Percentiles rank a stretch among this genome's conserved stretches.
Evolutionary conservation across 2,329 filamentous ascomycete species (phyloP).

Genomic region (Ceratocystis variospora): DNA sequence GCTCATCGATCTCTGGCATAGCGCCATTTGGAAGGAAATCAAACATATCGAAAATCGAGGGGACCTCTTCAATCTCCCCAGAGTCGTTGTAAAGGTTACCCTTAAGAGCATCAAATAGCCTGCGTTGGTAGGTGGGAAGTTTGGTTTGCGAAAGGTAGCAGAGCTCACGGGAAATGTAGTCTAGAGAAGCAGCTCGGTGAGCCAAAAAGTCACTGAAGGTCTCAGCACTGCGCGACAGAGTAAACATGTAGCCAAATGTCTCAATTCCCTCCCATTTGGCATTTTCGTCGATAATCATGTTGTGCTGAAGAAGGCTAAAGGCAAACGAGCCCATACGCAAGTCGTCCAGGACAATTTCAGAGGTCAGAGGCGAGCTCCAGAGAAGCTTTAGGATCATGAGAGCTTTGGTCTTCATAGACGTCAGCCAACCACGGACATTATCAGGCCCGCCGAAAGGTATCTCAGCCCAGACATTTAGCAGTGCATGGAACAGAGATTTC

Average conservation of each 20-base stretch:
- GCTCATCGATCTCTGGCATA: constrained; percentile 38
- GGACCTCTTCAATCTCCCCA: constrained; percentile 51
- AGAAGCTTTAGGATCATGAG: constrained; percentile 65
- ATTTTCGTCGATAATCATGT: constrained; percentile 54
- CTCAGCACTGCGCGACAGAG: constrained; percentile 50
- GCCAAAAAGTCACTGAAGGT: constrained; percentile 66
- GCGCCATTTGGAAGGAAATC: constrained; percentile 58
- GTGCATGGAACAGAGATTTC: constrained; percentile 68
- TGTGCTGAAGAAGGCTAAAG: constrained; percentile 59
- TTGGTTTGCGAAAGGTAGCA: constrained; percentile 59
- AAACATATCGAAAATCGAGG: constrained; percentile 80
- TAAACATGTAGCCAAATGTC: constrained; percentile 50
- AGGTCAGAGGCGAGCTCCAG: constrained; percentile 71
- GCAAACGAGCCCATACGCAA: constrained; percentile 67
- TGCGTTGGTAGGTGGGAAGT: constrained; percentile 54
- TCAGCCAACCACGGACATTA: constrained; percentile 52
- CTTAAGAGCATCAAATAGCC: constrained; percentile 59
- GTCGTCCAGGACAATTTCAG: constrained; percentile 59
- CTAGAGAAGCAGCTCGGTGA: constrained; percentile 61
- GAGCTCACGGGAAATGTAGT: constrained; percentile 77
- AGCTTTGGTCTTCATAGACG: constrained; percentile 52
- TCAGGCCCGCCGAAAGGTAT: constrained; percentile 49
- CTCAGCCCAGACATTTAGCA: constrained; percentile 57
- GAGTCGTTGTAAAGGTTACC: constrained; percentile 57
- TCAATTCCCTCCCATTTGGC: constrained; percentile 61